A percentile compares a stretch with the other conserved stretches of the same genome.
Evolutionary conservation across 768 basidiomycete genomes (phyloP).

Genomic region (Leccinum boreale): DNA sequence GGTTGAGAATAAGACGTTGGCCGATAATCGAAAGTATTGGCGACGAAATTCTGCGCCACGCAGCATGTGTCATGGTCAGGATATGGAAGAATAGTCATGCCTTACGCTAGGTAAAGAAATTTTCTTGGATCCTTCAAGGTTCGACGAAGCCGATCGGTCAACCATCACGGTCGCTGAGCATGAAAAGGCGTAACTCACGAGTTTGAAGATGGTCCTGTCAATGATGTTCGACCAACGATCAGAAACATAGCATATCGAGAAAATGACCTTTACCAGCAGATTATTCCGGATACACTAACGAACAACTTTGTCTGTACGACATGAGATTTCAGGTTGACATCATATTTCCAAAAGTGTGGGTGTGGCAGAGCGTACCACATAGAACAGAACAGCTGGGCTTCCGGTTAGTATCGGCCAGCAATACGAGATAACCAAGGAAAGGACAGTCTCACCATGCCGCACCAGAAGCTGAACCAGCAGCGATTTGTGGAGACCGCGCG

Average conservation of each 20-base stretch:
- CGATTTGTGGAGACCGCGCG: not conserved
- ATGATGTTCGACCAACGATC: not conserved
- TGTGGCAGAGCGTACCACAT: not conserved
- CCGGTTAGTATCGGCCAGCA: not conserved
- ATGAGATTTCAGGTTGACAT: not conserved
- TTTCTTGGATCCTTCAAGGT: slow-evolving; percentile 9
- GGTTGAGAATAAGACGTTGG: slow-evolving; percentile 20
- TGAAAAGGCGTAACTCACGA: not conserved
- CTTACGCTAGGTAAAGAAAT: slow-evolving; percentile 2
- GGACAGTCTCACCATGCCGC: slow-evolving; percentile 2
- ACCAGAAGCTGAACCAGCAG: not conserved
- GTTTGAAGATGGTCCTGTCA: slow-evolving; percentile 4
- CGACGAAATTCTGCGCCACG: slow-evolving; percentile 8
- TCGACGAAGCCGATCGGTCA: not conserved
- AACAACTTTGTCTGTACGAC: slow-evolving; percentile 1
- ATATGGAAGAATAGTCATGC: not conserved
- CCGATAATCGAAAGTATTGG: slow-evolving; percentile 13
- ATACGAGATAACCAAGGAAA: not conserved
- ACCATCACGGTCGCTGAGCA: not conserved
- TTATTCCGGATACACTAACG: slow-evolving; percentile 2
- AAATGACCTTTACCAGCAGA: slow-evolving; percentile 6
- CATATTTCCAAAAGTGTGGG: not conserved
- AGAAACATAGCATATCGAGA: not conserved
- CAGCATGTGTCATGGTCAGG: not conserved
- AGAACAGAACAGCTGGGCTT: slow-evolving; percentile 4